These are phyloP conservation scores for Lojkania enalia DNA, from an alignment of 2,329 filamentous ascomycete species.

Conservation along the genomic window DNA sequence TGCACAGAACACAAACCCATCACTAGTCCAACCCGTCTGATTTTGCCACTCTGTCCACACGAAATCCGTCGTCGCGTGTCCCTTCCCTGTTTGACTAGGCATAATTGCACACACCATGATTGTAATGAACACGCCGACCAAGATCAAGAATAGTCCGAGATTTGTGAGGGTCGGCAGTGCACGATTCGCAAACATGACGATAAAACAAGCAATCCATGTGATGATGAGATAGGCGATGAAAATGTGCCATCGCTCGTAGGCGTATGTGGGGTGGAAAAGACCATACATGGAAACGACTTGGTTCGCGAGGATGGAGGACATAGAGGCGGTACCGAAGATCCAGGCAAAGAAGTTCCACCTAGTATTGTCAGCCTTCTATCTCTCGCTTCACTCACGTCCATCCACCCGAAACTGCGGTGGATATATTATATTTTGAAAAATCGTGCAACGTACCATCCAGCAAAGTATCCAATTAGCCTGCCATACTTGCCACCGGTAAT, in stretches of 20 bases:
- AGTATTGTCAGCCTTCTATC: not conserved
- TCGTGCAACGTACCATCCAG: slow-evolving; percentile 50
- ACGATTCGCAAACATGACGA: slow-evolving; percentile 59
- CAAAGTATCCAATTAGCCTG: slow-evolving; percentile 53
- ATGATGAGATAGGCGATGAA: slow-evolving; percentile 55
- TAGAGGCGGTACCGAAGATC: slow-evolving; percentile 51
- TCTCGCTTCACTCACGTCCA: too few species aligned
- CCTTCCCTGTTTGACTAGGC: slow-evolving; percentile 50
- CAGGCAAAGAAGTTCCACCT: slow-evolving; percentile 57
- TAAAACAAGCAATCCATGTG: slow-evolving; percentile 51
- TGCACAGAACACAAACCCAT: slow-evolving; percentile 66
- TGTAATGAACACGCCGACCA: slow-evolving; percentile 59
- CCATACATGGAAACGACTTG: slow-evolving; percentile 54
- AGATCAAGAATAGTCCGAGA: slow-evolving; percentile 58
- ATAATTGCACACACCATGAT: slow-evolving; percentile 61
- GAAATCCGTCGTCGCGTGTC: slow-evolving; percentile 46
- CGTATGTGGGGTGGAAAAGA: slow-evolving; percentile 52
- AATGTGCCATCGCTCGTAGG: slow-evolving; percentile 54
- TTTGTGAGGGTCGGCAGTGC: slow-evolving; percentile 58
- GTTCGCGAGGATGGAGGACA: slow-evolving; percentile 51
- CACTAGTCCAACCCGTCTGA: slow-evolving; percentile 50
- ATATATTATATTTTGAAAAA: too few species aligned
- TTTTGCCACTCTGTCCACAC: slow-evolving; percentile 55
- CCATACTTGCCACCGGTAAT: slow-evolving; percentile 55
- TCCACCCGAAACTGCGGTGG: too few species aligned